Base-by-base conservation (phyloP, 2,329 filamentous ascomycete species). In the Cylindrodendrum hubeiense region DNA sequence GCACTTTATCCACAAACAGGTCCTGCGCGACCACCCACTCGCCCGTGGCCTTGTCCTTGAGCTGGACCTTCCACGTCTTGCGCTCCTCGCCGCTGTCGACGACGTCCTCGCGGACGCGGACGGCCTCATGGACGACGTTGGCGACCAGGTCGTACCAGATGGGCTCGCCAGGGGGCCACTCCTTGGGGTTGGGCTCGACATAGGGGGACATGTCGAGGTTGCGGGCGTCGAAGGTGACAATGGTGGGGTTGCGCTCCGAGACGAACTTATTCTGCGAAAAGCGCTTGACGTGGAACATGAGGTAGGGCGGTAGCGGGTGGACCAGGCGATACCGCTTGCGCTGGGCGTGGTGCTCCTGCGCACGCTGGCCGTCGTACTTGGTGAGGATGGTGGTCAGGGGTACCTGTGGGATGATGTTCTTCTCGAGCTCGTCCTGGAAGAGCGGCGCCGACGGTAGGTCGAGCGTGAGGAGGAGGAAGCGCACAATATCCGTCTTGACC, bases 201-300 rank as follows among this genome's bases (percentile, higher is more conserved):
- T 96, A 98, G 0, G 95, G 94, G 5, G 90, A 87, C 84, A 98
- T 91, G 78, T 99, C 94, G 9, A 99, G 89, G 44, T 91, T 76
- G 66, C 91, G 87, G 5, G 93, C 91, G 69, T 95, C 93, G 79
- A 98, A 99, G 0, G 95, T 98, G 68, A 99, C 96, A 75, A 99
- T 99, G 10, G 96, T 99, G 1, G 95, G 96, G 79, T 99, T 99
- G 54, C 96, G 92, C 81, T 98, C 95, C 2, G 92, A 89, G 21
- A 99, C 93, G 76, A 99, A 99, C 79, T 98, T 97, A 84, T 99
- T 99, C 71, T 92, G 91, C 71, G 91, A 93, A 86, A 99, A 99
- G 72, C 96, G 94, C 83, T 98, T 98, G 83, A 98, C 91, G 83
- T 99, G 95, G 82, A 99, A 94, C 57, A 96, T 85, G 19, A 99